phyloP scores from a whole-genome alignment of 495 filamentous ascomycete species.

The Tetracladium setigerum region DNA sequence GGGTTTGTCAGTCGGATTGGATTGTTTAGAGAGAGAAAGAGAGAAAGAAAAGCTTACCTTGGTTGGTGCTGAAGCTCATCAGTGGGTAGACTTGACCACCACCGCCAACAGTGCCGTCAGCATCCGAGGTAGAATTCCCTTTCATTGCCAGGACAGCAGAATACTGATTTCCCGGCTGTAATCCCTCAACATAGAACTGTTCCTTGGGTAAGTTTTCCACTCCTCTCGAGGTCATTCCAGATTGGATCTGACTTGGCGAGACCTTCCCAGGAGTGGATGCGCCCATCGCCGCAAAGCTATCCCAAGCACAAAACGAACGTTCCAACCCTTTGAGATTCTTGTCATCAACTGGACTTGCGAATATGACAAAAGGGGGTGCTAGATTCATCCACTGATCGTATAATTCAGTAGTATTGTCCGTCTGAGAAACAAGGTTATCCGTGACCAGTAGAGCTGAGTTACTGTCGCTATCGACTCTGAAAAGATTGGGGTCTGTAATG shows the following conservation, averaged over 20 bases:
- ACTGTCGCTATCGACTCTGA: slow-evolving; percentile 74
- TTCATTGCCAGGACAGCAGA: slow-evolving; percentile 59
- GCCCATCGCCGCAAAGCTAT: slow-evolving; percentile 52
- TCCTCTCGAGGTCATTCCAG: slow-evolving; percentile 60
- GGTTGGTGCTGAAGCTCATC: slow-evolving; percentile 67
- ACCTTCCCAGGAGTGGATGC: slow-evolving; percentile 28
- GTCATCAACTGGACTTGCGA: slow-evolving; percentile 60
- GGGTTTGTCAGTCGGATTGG: neutral
- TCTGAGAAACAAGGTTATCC: slow-evolving; percentile 51
- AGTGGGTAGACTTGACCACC: slow-evolving; percentile 65
- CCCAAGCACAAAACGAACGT: slow-evolving; percentile 67
- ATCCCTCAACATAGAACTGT: slow-evolving; percentile 73
- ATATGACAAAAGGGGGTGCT: slow-evolving; percentile 64
- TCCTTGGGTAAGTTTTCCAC: slow-evolving; percentile 59
- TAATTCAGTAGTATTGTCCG: slow-evolving; percentile 27
- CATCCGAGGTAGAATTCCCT: slow-evolving; percentile 43
- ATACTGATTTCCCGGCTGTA: slow-evolving; percentile 67
- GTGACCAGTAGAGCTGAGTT: slow-evolving; percentile 71
- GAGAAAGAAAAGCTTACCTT: slow-evolving; percentile 44
- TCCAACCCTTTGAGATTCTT: slow-evolving; percentile 56
- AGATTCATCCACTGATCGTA: slow-evolving; percentile 49
- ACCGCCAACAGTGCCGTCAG: slow-evolving; percentile 47
- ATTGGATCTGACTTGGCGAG: slow-evolving; percentile 37
- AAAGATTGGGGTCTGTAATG: slow-evolving; percentile 40
- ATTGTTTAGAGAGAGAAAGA: no score